A percentile compares a stretch with the other conserved stretches of the same genome.
phyloP scores from a whole-genome alignment of 306 rosid species.

The Pyrus communis region DNA sequence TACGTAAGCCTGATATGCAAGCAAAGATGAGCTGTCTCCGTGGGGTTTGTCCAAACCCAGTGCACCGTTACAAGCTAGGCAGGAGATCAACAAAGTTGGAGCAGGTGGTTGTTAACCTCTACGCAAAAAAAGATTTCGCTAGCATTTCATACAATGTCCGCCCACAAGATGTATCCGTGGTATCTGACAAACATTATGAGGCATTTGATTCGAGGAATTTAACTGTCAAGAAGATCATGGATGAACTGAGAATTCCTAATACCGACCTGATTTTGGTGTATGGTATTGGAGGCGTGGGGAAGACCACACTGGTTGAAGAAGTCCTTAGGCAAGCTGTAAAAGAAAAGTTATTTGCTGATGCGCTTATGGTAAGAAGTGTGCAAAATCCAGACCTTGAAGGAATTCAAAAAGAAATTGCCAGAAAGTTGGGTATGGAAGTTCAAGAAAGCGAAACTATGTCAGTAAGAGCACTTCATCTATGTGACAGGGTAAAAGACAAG shows the following conservation, averaged over 20 bases:
- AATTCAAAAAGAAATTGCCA: constrained; percentile 1
- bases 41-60: background rate
- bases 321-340: background rate
- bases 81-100: background rate
- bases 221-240: background rate
- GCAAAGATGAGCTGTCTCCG: background rate
- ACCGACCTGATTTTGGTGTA: background rate
- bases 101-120: background rate
- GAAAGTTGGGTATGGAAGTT: background rate
- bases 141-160: background rate
- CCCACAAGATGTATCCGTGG: background rate
- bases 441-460: background rate
- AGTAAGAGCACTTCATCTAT: background rate
- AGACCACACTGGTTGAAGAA: constrained; percentile 13
- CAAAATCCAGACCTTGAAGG: background rate
- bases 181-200: background rate
- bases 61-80: background rate
- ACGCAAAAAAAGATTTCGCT: background rate
- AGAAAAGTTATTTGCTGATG: background rate
- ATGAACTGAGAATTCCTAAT: background rate
- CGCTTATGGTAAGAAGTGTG: background rate
- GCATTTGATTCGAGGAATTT: constrained; percentile 4
- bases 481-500: background rate
- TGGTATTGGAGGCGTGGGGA: constrained; percentile 20
- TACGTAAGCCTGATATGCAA: background rate